Evolutionary conservation across 768 basidiomycete species (phyloP).

Genomic region (Filobasidium floriforme): DNA sequence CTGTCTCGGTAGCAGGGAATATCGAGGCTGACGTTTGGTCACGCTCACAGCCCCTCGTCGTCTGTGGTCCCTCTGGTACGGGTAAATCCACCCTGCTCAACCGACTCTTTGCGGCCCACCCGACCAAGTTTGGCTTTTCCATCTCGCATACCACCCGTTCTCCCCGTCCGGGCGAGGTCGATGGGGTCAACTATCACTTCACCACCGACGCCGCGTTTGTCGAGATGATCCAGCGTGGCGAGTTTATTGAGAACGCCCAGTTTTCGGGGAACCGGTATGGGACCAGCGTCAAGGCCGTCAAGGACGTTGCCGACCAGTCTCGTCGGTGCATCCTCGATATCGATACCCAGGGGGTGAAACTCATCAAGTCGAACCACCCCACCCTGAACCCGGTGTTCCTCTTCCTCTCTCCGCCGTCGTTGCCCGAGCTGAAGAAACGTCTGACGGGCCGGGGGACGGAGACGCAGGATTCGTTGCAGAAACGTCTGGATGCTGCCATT

Average conservation of each 20-base stretch:
- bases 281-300: constrained; percentile 73
- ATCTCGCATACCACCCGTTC: constrained; percentile 89
- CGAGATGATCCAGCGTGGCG: constrained; percentile 58
- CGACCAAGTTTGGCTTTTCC: constrained; percentile 82
- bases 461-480: constrained; percentile 60
- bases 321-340: constrained; percentile 89
- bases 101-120: constrained; percentile 70
- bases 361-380: constrained; percentile 66
- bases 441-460: constrained; percentile 78
- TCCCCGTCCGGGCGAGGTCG: constrained; percentile 70
- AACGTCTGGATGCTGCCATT: constrained; percentile 68
- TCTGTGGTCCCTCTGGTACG: constrained; percentile 86
- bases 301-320: constrained; percentile 59
- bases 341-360: constrained; percentile 91
- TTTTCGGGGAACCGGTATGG: constrained; percentile 90
- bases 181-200: constrained; percentile 84
- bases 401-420: constrained; percentile 82
- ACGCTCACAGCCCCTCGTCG: constrained; percentile 60
- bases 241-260: constrained; percentile 89
- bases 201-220: constrained; percentile 64
- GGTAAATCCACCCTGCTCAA: constrained; percentile 86
- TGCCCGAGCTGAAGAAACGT: constrained; percentile 62
- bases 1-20: too few species aligned
- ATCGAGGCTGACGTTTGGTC: not conserved
- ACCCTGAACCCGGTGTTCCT: constrained; percentile 75